Evolutionary conservation across 2,329 filamentous ascomycete genomes (phyloP).

Genomic region (Fusarium torreyae): DNA sequence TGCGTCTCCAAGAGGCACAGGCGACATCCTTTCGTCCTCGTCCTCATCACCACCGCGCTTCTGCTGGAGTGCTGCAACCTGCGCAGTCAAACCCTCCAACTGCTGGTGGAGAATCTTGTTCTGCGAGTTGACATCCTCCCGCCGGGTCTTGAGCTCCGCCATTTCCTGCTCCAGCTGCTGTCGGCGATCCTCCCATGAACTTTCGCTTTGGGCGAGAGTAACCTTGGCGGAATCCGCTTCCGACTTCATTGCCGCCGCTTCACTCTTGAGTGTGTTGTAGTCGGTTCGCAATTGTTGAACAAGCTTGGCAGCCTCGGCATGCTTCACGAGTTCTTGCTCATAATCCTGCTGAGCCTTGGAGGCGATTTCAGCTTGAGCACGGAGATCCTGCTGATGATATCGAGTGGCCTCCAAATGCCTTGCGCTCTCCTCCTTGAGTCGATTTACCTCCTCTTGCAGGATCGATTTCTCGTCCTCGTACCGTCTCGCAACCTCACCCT

Average conservation of each 20-base stretch:
- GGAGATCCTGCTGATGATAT: conserved; percentile 91
- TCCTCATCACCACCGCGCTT: conserved; percentile 72
- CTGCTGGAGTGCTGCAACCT: conserved; percentile 85
- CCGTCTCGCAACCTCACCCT: conserved; percentile 79
- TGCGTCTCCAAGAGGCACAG: conserved; percentile 69
- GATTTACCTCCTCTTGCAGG: conserved; percentile 83
- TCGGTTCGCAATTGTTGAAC: conserved; percentile 85
- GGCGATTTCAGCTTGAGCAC: conserved; percentile 93
- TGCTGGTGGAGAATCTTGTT: conserved; percentile 93
- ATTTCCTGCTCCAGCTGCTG: conserved; percentile 89
- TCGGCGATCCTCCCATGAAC: conserved; percentile 88
- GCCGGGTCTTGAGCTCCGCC: conserved; percentile 80
- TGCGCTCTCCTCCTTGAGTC: conserved; percentile 87
- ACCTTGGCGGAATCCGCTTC: conserved; percentile 90
- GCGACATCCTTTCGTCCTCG: conserved; percentile 67
- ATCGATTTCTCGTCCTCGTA: conserved; percentile 86
- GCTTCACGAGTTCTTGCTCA: conserved; percentile 93
- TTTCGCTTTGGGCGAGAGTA: conserved; percentile 83
- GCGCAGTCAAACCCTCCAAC: conserved; percentile 84
- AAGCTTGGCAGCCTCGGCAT: conserved; percentile 92
- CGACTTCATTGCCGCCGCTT: conserved; percentile 80
- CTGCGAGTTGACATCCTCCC: conserved; percentile 88
- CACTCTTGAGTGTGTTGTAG: conserved; percentile 84
- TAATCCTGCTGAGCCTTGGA: conserved; percentile 95
- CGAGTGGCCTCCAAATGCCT: conserved; percentile 84